A percentile compares a stretch with the other conserved stretches of the same genome.
phyloP scores from a whole-genome alignment of 768 basidiomycete genomes.

The Mycena olivaceomarginata region DNA sequence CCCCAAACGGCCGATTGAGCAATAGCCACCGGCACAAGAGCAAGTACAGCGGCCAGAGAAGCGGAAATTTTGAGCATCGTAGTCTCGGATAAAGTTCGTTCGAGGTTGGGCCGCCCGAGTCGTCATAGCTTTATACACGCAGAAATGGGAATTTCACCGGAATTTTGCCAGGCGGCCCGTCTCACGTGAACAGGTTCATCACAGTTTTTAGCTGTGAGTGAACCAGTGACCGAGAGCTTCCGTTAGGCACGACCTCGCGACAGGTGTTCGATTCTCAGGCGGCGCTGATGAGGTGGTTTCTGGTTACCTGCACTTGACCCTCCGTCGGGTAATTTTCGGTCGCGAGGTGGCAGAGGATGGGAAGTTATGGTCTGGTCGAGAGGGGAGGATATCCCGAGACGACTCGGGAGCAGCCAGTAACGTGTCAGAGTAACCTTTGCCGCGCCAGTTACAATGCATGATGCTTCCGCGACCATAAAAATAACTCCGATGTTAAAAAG shows the following conservation, averaged over 20 bases:
- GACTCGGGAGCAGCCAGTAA: too few species aligned
- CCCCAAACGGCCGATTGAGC: slow-evolving; percentile 37
- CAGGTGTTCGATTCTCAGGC: background rate
- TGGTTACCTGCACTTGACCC: background rate
- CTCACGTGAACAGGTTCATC: too few species aligned
- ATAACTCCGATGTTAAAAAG: too few species aligned
- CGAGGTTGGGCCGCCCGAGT: background rate
- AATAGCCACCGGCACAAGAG: slow-evolving; percentile 28
- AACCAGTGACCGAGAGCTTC: background rate
- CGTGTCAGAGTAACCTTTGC: too few species aligned
- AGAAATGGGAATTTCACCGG: background rate
- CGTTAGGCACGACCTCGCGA: background rate
- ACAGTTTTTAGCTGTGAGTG: background rate
- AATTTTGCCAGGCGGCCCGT: background rate
- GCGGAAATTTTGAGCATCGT: slow-evolving; percentile 20
- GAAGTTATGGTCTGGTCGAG: too few species aligned
- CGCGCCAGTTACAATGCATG: too few species aligned
- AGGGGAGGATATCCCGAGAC: too few species aligned
- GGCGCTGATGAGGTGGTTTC: background rate
- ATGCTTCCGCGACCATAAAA: too few species aligned
- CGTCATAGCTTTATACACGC: background rate
- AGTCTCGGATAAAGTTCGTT: background rate
- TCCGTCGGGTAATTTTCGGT: background rate
- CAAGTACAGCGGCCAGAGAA: slow-evolving; percentile 27
- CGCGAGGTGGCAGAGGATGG: too few species aligned